Evolutionary conservation across 2,329 filamentous ascomycete genomes (phyloP).

Genomic region (Sporothrix protearum): DNA sequence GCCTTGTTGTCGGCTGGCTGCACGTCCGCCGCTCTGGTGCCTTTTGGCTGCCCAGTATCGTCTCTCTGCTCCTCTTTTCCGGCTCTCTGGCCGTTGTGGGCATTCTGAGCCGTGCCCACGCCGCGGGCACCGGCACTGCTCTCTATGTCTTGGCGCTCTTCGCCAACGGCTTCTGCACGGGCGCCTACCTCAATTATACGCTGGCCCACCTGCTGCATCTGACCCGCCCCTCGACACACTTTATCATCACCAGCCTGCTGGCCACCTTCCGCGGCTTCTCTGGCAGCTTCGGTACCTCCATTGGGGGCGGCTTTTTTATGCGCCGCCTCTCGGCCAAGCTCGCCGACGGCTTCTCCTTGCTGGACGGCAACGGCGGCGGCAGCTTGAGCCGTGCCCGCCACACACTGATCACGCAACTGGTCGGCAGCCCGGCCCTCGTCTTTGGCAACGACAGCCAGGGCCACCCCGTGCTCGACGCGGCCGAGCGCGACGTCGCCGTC

Average conservation of each 20-base stretch:
- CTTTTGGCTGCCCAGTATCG: conserved; percentile 64
- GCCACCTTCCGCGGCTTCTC: conserved; percentile 80
- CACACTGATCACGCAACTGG: conserved; percentile 45
- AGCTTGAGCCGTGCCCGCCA: conserved; percentile 36
- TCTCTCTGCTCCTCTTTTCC: conserved; percentile 61
- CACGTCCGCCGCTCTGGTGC: conserved; percentile 70
- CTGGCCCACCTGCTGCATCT: conserved; percentile 76
- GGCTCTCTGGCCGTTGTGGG: conserved; percentile 47
- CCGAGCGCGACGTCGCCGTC: conserved; percentile 47
- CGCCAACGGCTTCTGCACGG: conserved; percentile 67
- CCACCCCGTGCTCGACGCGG: conserved; percentile 33
- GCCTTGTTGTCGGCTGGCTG: conserved; percentile 67
- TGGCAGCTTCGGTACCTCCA: conserved; percentile 73
- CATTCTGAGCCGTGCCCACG: conserved; percentile 47
- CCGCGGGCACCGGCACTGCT: conserved; percentile 44
- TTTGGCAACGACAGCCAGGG: conserved; percentile 38
- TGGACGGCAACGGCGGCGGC: conserved; percentile 47
- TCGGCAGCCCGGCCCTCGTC: conserved; percentile 52
- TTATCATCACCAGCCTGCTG: conserved; percentile 70
- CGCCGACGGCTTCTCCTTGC: conserved; percentile 51
- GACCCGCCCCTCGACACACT: conserved; percentile 62
- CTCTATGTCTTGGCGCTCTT: conserved; percentile 62
- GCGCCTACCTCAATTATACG: conserved; percentile 73
- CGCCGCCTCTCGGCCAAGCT: conserved; percentile 57
- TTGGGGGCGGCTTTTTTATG: conserved; percentile 72